Base-by-base conservation (phyloP, 345 rosid species). In the Excoecaria agallocha region DNA sequence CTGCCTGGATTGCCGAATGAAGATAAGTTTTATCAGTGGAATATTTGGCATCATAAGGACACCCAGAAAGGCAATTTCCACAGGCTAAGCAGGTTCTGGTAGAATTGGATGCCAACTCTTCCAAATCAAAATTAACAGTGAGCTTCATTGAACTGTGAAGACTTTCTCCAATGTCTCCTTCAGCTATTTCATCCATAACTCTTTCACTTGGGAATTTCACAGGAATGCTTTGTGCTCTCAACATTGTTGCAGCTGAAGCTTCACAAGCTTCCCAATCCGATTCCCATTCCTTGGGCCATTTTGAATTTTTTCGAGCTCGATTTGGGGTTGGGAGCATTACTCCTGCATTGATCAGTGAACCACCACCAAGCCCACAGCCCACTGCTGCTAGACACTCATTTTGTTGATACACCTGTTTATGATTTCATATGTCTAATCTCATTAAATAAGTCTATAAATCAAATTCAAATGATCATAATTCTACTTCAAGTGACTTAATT, bases 11-110 rank as follows among this genome's bases (percentile, higher is more conserved):
- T 63, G 85, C 89, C 60, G 79, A 77, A 25, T 46, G 59, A 39
- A 83, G 61, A 66, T 80, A 83, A 39, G 76, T 83, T 74, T 77
- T 83, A 77, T 82, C 87, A 0, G 82, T 86, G 15, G 84, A 86
- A 76, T 71, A 81, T 77, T 86, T 83, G 76, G 86, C 85, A 59
- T 83, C 76, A 30, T 83, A 86, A 68, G 85, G 85, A 78, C 89
- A 86, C 25, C 86, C 85, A 24, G 84, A 24, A 50, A 86, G 74
- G 67, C 85, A 86, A 78, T 83, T 86, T 78, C 86, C 89, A 76
- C 83, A 82, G 38, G 81, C 88, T 60, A 79, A 50, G 81, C 82
- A 83, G 71, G 77, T 73, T 70, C 70, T 81, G 25, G 24, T 8
- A 17, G 66, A 59, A 65, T 52, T 72, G n/a, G 80, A 65, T 24